A percentile compares a stretch with the other conserved stretches of the same genome.
phyloP scores from a whole-genome alignment of 192 early-diverging fungal species.

The Coemansia sp. region DNA sequence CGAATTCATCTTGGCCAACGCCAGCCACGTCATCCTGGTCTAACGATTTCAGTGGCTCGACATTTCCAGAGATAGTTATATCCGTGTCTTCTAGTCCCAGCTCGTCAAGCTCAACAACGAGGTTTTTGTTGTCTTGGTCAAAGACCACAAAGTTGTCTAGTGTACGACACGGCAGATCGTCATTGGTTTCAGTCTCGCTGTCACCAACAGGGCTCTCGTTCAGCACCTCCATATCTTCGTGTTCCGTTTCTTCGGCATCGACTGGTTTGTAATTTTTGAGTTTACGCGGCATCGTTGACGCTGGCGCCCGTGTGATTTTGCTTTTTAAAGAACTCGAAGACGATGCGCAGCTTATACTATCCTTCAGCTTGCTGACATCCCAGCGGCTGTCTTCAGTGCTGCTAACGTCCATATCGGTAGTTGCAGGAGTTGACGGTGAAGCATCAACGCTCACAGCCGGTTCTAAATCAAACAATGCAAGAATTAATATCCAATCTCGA shows the following conservation, averaged over 20 bases:
- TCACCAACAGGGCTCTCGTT: conserved; percentile 39
- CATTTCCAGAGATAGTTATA: conserved; percentile 53
- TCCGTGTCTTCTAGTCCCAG: conserved; percentile 50
- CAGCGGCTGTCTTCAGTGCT: conserved; percentile 11
- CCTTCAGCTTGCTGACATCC: conserved; percentile 11
- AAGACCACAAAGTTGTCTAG: conserved; percentile 59
- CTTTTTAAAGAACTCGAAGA: background rate
- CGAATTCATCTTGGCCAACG: conserved; percentile 35
- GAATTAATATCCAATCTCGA: background rate
- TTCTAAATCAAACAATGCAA: background rate
- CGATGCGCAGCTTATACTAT: background rate
- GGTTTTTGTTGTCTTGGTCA: conserved; percentile 37
- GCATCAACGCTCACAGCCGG: background rate
- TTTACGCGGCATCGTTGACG: conserved; percentile 2
- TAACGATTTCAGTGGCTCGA: conserved; percentile 42
- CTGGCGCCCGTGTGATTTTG: background rate
- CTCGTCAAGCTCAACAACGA: conserved; percentile 44
- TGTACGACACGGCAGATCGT: conserved; percentile 52
- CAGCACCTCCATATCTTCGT: conserved; percentile 47
- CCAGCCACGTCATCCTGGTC: conserved; percentile 15
- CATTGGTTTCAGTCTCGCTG: conserved; percentile 13
- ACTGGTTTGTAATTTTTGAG: conserved; percentile 19
- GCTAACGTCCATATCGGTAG: conserved; percentile 5
- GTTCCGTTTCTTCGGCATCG: conserved; percentile 38
- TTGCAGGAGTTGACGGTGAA: background rate